Conservation (phyloP, 2,329 filamentous ascomycete genomes). For the Monilinia fructicola region DNA sequence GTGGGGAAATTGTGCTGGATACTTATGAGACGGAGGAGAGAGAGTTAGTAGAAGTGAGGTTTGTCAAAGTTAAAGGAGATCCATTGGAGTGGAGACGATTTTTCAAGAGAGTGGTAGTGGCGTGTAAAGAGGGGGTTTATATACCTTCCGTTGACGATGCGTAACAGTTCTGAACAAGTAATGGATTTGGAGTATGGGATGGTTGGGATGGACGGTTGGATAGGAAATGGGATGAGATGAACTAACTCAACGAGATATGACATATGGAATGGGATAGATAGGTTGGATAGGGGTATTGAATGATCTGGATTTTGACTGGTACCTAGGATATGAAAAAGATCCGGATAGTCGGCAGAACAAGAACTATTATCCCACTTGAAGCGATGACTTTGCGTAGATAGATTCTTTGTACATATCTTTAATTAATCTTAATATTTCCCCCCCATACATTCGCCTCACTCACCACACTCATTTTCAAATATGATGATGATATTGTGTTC, state of each 20-base stretch:
- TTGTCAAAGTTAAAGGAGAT: slow-evolving; percentile 93
- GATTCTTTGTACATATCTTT: neutral
- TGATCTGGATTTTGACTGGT: neutral
- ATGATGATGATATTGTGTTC: neutral
- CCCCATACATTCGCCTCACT: too few relatives aligned
- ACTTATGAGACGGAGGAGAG: slow-evolving; percentile 55
- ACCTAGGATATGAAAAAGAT: neutral
- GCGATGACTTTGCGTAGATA: slow-evolving; percentile 3
- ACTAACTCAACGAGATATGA: neutral
- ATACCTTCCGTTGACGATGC: slow-evolving; percentile 45
- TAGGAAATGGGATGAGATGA: neutral
- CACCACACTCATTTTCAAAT: too few relatives aligned
- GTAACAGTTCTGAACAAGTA: neutral
- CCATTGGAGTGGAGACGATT: slow-evolving; percentile 94
- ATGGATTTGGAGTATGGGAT: neutral
- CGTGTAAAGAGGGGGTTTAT: slow-evolving; percentile 83
- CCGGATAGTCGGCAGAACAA: neutral
- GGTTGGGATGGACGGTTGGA: neutral
- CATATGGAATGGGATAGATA: neutral
- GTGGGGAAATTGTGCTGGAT: slow-evolving; percentile 74
- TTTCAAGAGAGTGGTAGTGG: slow-evolving; percentile 90
- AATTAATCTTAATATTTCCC: slow-evolving; percentile 3
- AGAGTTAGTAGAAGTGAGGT: slow-evolving; percentile 79
- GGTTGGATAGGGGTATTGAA: neutral
- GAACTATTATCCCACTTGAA: slow-evolving; percentile 9